phyloP scores from a whole-genome alignment of 352 stramenopile species.

The Phytophthora melonis region DNA sequence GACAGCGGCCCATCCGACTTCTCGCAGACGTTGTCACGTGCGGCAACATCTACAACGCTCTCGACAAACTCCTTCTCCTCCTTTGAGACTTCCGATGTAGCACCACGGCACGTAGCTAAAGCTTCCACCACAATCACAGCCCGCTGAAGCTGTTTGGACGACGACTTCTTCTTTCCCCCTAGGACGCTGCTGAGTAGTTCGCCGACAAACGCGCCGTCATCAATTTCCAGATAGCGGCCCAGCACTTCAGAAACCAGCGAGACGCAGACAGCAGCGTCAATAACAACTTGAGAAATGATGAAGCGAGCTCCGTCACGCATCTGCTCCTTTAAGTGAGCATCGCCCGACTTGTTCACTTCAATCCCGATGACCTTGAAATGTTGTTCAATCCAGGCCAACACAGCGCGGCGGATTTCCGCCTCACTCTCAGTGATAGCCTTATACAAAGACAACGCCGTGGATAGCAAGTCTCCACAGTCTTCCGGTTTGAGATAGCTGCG shows the following conservation, averaged over 20 bases:
- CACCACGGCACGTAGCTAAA: constrained; percentile 32
- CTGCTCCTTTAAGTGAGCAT: constrained; percentile 7
- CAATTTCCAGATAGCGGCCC: constrained; percentile 40
- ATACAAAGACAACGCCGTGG: constrained; percentile 34
- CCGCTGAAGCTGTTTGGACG: constrained; percentile 24
- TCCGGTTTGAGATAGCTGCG: constrained; percentile 42
- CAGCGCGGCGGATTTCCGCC: constrained; percentile 20
- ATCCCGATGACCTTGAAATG: constrained; percentile 37
- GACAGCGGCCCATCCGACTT: constrained; percentile 28
- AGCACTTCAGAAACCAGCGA: constrained; percentile 44
- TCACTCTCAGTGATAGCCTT: constrained; percentile 22
- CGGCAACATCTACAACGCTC: constrained; percentile 35
- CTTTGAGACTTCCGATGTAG: constrained; percentile 12
- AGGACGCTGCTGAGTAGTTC: constrained; percentile 43
- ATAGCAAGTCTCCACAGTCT: constrained; percentile 37
- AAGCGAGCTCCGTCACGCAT: constrained; percentile 27
- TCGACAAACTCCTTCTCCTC: constrained; percentile 50
- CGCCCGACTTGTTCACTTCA: constrained; percentile 21
- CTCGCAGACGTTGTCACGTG: constrained; percentile 29
- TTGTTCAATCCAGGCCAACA: constrained; percentile 40
- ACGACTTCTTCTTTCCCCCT: constrained; percentile 6
- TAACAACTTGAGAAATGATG: constrained; percentile 35
- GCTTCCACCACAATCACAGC: constrained; percentile 51
- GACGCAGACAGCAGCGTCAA: constrained; percentile 22
- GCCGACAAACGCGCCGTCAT: constrained; percentile 40